Evolutionary conservation across 2,329 filamentous ascomycete genomes (phyloP).

Genomic region (Fusarium siculi): DNA sequence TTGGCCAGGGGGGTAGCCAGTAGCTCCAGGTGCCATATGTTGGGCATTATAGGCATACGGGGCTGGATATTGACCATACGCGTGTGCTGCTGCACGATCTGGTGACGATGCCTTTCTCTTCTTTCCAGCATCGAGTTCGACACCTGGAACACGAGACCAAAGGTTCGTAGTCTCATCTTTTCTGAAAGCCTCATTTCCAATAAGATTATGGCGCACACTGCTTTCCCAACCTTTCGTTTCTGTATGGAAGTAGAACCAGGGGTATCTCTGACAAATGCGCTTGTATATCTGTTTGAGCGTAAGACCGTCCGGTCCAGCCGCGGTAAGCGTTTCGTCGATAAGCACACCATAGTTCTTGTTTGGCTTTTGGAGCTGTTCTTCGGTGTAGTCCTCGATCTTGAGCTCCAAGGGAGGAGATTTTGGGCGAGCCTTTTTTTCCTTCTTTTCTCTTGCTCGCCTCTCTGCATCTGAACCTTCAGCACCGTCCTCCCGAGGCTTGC

Average conservation of each 20-base stretch:
- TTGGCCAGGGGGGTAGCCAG: constrained; percentile 50
- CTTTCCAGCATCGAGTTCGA: constrained; percentile 70
- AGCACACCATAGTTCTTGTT: constrained; percentile 71
- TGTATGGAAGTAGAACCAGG: constrained; percentile 68
- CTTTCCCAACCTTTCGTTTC: constrained; percentile 75
- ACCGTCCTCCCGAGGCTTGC: constrained; percentile 67
- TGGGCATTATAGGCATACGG: constrained; percentile 50
- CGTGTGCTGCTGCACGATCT: constrained; percentile 57
- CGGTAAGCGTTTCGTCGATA: constrained; percentile 68
- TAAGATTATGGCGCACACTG: constrained; percentile 71
- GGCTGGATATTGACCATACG: constrained; percentile 48
- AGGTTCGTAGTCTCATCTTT: constrained; percentile 67
- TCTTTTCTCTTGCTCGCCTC: constrained; percentile 66
- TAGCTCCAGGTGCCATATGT: constrained; percentile 48
- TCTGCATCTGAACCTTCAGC: constrained; percentile 67
- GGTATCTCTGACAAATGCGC: constrained; percentile 66
- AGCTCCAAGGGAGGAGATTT: constrained; percentile 70
- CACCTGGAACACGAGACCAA: constrained; percentile 67
- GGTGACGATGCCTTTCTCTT: constrained; percentile 67
- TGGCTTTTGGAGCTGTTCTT: constrained; percentile 68
- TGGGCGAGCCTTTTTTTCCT: constrained; percentile 67
- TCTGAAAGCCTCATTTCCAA: constrained; percentile 69
- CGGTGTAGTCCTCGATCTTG: constrained; percentile 64
- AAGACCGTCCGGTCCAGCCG: constrained; percentile 63
- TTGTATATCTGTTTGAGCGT: constrained; percentile 73